phyloP scores from a whole-genome alignment of 1,284 basidiomycete genomes.

The Microbotryum saponariae region DNA sequence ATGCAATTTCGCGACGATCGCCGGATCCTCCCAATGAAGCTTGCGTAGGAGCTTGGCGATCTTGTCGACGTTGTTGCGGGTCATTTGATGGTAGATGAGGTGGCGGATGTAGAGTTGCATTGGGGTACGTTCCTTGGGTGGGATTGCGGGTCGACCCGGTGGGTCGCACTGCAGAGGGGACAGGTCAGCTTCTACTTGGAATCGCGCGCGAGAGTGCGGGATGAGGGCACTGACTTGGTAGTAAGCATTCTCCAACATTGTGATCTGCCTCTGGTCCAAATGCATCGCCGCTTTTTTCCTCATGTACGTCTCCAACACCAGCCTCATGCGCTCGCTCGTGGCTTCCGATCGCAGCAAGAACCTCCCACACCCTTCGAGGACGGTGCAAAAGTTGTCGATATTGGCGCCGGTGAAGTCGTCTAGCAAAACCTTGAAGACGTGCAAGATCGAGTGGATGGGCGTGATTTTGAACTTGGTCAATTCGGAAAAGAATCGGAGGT shows the following conservation, averaged over 20 bases:
- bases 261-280: constrained; percentile 78
- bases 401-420: constrained; percentile 90
- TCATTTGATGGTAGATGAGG: constrained; percentile 78
- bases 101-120: constrained; percentile 91
- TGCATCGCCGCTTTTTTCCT: constrained; percentile 88
- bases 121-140: constrained; percentile 74
- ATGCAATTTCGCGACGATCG: constrained; percentile 46
- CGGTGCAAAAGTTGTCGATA: constrained; percentile 83
- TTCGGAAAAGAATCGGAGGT: constrained; percentile 79
- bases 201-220: constrained; percentile 1
- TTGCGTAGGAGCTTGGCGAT: constrained; percentile 75
- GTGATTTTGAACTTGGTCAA: constrained; percentile 94
- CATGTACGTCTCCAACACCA: constrained; percentile 81
- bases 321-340: constrained; percentile 68
- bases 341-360: constrained; percentile 82
- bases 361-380: constrained; percentile 89
- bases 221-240: constrained; percentile 61
- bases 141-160: constrained; percentile 77
- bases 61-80: constrained; percentile 46
- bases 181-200: background rate
- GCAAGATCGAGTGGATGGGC: constrained; percentile 81
- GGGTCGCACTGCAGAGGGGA: constrained; percentile 72
- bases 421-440: constrained; percentile 92
- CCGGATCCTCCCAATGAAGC: constrained; percentile 82
- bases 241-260: constrained; percentile 95